Evolutionary conservation across 306 rosid genomes (phyloP), one percentile per base, ranked within the genome.

Genomic region (Hippophae gyantsensis): DNA sequence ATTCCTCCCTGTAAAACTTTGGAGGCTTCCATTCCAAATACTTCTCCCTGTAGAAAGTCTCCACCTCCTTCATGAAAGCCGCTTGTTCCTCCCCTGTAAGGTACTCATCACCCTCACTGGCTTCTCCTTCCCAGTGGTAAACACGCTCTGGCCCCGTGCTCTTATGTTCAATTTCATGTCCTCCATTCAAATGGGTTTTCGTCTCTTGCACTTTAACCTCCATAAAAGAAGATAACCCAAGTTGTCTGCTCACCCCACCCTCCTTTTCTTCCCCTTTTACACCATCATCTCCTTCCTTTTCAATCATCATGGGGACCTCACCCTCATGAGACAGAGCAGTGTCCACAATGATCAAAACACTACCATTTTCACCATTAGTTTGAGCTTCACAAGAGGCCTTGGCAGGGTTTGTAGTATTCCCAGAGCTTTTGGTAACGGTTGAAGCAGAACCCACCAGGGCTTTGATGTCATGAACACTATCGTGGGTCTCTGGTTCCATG

Each of bases 1-100:
- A 73, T 58, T 79, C 80, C 79, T 79, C 93, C 69, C 81, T 86
- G 69, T 85, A 85, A 67, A 85, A 85, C 72, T 85, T 85, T 9
- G 93, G 89, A 66, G 84, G 78, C 65, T 85, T 85, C 77, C 82
- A 85, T 63, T 85, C 93, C 89, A 81, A 65, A 82, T 82, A 62
- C 70, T 77, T 79, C 75, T 82, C 89, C 69, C 74, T 82, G 66
- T 82, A 82, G 65, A 85, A 75, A 50, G 57, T 82, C 58, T 77
- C 88, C 62, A 85, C 82, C 89, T 77, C 88, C 77, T 70, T 85
- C 84, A 71, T 75, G 72, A 85, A 85, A 65, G 79, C 75, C 3
- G 74, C 71, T 74, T 79, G 93, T 38, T 85, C 89, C 63, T 59
- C 84, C 56, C 82, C 89, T 2, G 93, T 75, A 60, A 88, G 88